Evolutionary conservation across 306 rosid genomes (phyloP), one percentile per base, ranked within the genome.

Genomic region (Rubus parviflorus): DNA sequence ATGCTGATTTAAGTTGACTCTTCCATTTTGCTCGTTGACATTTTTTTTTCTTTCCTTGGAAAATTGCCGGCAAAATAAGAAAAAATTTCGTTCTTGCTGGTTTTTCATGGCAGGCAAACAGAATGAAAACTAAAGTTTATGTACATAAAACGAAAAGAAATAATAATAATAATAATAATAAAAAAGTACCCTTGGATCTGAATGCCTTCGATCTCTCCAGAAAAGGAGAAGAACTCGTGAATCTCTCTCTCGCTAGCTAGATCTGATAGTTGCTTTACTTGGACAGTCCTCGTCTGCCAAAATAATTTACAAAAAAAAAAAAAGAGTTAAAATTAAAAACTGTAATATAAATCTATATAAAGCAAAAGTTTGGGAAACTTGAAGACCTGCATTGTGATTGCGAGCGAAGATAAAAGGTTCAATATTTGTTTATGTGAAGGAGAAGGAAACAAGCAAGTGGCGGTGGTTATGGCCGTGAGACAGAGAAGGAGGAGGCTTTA

Each of bases 171-270:
- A 30, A 0, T 19, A 16, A 75, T n/a, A 80, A 43, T 0, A 6
- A 81, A 61, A 14, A 22, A 12, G 8, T 75, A 91, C 98, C 92
- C 70, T 1, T 76, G 87, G 88, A 91, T 91, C 86, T 94, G 87
- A 87, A 91, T 80, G 75, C 87, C 92, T 58, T 91, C 97, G 48
- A 94, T 90, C 86, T 94, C 96, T 45, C 98, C 98, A 58, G 98
- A 86, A 58, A 94, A 94, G 2, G 97, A 94, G 83, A 94, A 94
- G 84, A 91, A 94, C 65, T 94, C 98, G 8, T 89, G 96, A 90
- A 94, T 91, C 91, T 94, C 98, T 79, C 98, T 86, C 82, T 90
- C 98, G 54, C 88, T 74, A 58, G 98, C 98, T 78, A 94, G 98
- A 94, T 91, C 96, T 86, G 98, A 91, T 51, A 91, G 78, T 22